Conservation (phyloP, 768 basidiomycete species). For the Astraeus odoratus region DNA sequence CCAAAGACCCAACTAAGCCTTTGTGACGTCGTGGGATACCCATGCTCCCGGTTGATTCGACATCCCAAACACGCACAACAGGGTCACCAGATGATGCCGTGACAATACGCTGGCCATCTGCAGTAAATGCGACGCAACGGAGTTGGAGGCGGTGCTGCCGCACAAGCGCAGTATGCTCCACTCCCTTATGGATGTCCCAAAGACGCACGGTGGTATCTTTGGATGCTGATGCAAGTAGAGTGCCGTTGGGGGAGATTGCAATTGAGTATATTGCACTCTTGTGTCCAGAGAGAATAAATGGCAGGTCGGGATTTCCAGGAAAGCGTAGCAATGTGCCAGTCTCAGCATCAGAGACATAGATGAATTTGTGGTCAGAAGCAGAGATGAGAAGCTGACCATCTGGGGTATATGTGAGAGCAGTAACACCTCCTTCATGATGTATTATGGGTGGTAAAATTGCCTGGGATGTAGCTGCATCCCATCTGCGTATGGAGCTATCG, state of each 20-base stretch:
- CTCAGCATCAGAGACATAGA: conserved; percentile 25
- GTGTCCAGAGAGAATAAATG: conserved; percentile 16
- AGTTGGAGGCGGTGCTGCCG: conserved; percentile 22
- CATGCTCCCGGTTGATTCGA: conserved; percentile 23
- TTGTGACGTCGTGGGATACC: conserved; percentile 20
- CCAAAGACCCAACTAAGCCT: conserved; percentile 18
- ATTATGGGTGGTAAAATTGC: conserved; percentile 11
- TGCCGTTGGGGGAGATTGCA: conserved; percentile 25
- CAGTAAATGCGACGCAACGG: conserved; percentile 22
- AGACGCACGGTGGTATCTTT: conserved; percentile 26
- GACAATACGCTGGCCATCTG: conserved; percentile 20
- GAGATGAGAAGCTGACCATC: conserved; percentile 25
- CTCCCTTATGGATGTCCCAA: conserved; percentile 17
- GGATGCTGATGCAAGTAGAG: conserved; percentile 24
- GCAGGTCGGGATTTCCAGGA: background rate
- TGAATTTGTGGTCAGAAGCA: conserved; percentile 22
- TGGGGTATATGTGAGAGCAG: conserved; percentile 22
- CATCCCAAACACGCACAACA: conserved; percentile 27
- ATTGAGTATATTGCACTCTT: conserved; percentile 20
- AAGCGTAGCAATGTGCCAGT: conserved; percentile 11
- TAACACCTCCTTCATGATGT: conserved; percentile 16
- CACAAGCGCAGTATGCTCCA: conserved; percentile 19
- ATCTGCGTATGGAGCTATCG: conserved; percentile 22
- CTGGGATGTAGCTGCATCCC: conserved; percentile 20
- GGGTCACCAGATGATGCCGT: conserved; percentile 19